phyloP scores from a whole-genome alignment of 2,329 filamentous ascomycete species.

The Arthroderma uncinatum region DNA sequence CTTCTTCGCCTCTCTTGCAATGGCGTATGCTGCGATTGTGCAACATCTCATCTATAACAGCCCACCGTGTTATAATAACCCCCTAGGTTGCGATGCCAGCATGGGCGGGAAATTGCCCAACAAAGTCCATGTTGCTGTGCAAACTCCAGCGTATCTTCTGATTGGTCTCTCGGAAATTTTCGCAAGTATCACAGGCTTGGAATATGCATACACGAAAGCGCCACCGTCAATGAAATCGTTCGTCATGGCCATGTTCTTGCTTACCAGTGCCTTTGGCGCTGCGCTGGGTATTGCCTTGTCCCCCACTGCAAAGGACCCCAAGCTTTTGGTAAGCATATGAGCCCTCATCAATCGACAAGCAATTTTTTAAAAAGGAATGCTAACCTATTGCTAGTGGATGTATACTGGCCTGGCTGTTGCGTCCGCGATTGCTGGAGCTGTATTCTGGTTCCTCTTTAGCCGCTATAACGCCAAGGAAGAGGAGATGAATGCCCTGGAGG shows the following conservation, averaged over 20 bases:
- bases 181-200: constrained; percentile 56
- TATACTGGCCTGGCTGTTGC: constrained; percentile 46
- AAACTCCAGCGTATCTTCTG: constrained; percentile 36
- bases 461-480: constrained; percentile 41
- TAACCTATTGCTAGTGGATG: constrained; percentile 40
- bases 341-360: neutral
- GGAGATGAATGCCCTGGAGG: constrained; percentile 40
- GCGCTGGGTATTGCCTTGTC: constrained; percentile 52
- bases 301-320: constrained; percentile 50
- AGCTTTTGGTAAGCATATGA: constrained; percentile 36
- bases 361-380: neutral
- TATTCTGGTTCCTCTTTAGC: constrained; percentile 45
- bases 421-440: constrained; percentile 39
- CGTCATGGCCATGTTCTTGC: constrained; percentile 45
- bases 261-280: constrained; percentile 48
- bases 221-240: constrained; percentile 57
- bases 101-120: constrained; percentile 29
- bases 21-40: constrained; percentile 49
- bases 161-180: constrained; percentile 45
- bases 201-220: constrained; percentile 66
- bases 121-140: constrained; percentile 34
- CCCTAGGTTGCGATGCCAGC: constrained; percentile 24
- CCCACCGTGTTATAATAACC: constrained; percentile 41
- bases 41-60: constrained; percentile 46
- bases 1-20: constrained; percentile 50